These are phyloP conservation scores for Populus euphratica DNA, from an alignment of 345 rosid genomes.

Conservation along the genomic window DNA sequence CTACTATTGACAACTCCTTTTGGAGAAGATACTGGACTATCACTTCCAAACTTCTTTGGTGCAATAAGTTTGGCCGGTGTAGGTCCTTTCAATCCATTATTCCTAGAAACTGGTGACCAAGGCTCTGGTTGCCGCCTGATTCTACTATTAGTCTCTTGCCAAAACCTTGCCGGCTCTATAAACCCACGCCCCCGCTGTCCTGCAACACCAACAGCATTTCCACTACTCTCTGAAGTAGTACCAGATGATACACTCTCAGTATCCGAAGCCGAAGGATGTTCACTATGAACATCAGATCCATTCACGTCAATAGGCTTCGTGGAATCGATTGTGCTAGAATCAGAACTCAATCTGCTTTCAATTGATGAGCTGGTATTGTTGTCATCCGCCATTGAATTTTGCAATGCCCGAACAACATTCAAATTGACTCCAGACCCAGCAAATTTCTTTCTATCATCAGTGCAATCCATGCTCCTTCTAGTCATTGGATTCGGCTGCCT, in stretches of 20 bases:
- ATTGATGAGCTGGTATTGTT: slow-evolving; percentile 35
- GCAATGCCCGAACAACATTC: slow-evolving; percentile 56
- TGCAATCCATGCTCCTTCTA: slow-evolving; percentile 69
- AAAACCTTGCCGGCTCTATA: slow-evolving; percentile 48
- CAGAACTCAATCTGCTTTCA: slow-evolving; percentile 51
- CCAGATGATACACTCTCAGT: slow-evolving; percentile 84
- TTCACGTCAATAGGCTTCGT: slow-evolving; percentile 26
- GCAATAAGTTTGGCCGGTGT: slow-evolving; percentile 34
- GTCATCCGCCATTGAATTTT: slow-evolving; percentile 47
- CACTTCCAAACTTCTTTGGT: slow-evolving; percentile 45
- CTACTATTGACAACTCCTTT: slow-evolving; percentile 45
- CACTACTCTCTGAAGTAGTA: slow-evolving; percentile 47
- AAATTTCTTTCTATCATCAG: slow-evolving; percentile 45
- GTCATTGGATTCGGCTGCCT: slow-evolving; percentile 46
- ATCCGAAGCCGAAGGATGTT: slow-evolving; percentile 53
- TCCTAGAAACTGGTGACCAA: slow-evolving; percentile 37
- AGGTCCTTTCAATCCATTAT: slow-evolving; percentile 32
- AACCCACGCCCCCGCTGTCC: slow-evolving; percentile 33
- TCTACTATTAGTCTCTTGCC: slow-evolving; percentile 49
- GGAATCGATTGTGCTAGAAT: slow-evolving; percentile 40
- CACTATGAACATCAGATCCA: slow-evolving; percentile 36
- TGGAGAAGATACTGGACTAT: slow-evolving; percentile 55
- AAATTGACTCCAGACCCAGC: slow-evolving; percentile 39
- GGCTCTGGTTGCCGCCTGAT: slow-evolving; percentile 46
- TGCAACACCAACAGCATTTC: slow-evolving; percentile 19